Conservation (phyloP, 768 basidiomycete species). For the Tylopilus plumbeoviolaceoides region DNA sequence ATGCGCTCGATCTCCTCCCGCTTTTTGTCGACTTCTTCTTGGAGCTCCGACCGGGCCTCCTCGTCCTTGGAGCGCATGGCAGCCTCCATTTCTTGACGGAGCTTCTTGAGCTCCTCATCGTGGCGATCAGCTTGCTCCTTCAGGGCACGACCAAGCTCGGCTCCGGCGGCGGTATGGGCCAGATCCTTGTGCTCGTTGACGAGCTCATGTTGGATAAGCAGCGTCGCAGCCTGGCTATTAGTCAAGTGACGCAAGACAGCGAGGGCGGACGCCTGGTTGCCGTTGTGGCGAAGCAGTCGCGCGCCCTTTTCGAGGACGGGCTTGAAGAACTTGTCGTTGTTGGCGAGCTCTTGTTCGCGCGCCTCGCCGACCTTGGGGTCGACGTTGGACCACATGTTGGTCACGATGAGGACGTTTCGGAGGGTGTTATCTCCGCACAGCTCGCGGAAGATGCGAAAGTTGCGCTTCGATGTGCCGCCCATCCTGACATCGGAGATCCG, state of each 20-base stretch:
- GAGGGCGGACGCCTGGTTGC: conserved; percentile 39
- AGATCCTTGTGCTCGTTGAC: conserved; percentile 47
- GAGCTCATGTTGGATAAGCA: conserved; percentile 55
- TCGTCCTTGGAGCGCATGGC: conserved; percentile 44
- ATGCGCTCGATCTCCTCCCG: conserved; percentile 43
- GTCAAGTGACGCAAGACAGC: conserved; percentile 41
- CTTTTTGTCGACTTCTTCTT: conserved; percentile 40
- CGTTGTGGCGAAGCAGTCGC: conserved; percentile 38
- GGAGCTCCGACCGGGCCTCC: conserved; percentile 42
- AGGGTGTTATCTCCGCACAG: conserved; percentile 50
- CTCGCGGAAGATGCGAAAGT: conserved; percentile 48
- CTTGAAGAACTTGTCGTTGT: conserved; percentile 46
- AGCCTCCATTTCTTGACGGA: conserved; percentile 45
- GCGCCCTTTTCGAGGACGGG: conserved; percentile 49
- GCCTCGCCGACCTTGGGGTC: conserved; percentile 35
- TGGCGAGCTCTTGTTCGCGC: conserved; percentile 44
- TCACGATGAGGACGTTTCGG: conserved; percentile 48
- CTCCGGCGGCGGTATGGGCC: conserved; percentile 50
- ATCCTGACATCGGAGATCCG: conserved; percentile 50
- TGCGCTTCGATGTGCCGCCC: conserved; percentile 47
- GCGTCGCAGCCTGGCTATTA: conserved; percentile 36
- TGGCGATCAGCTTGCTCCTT: conserved; percentile 44
- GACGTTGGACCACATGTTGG: conserved; percentile 52
- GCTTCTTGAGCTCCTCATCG: conserved; percentile 42
- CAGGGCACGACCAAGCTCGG: conserved; percentile 47